Evolutionary conservation across 129 eudicot species (phyloP).

Genomic region (Rutidosis leptorrhynchoides): DNA sequence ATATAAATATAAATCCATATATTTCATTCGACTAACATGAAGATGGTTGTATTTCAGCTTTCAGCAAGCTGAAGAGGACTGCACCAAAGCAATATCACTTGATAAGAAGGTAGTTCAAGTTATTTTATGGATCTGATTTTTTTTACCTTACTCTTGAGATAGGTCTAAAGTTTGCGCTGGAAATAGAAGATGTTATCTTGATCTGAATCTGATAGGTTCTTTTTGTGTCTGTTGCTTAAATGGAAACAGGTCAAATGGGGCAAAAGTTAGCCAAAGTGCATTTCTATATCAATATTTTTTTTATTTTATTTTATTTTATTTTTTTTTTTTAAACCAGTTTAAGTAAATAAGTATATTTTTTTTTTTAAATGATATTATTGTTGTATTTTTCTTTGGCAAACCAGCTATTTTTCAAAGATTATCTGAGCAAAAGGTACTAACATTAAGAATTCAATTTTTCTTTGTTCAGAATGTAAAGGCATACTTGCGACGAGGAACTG

Average conservation of each 20-base stretch:
- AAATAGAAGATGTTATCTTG: not conserved
- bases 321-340: not conserved
- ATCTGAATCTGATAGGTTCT: not conserved
- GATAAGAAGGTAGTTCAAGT: constrained; percentile 99
- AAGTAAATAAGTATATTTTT: too few species aligned
- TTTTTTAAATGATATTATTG: too few species aligned
- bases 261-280: not conserved
- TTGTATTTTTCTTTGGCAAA: not conserved
- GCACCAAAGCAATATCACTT: constrained; percentile 73
- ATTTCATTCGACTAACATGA: constrained; percentile 16
- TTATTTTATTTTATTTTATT: too few species aligned
- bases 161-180: constrained; percentile 13
- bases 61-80: constrained; percentile 87
- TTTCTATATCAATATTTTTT: not conserved
- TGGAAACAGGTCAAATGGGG: not conserved
- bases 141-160: constrained; percentile 10
- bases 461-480: constrained; percentile 86
- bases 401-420: not conserved
- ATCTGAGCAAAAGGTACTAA: not conserved
- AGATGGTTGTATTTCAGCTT: constrained; percentile 42
- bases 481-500: constrained; percentile 86
- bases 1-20: not conserved
- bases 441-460: not conserved
- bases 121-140: constrained; percentile 17
- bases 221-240: not conserved